Evolutionary conservation across 2,329 filamentous ascomycete genomes (phyloP).

Genomic region (Aspergillus oerlinghausenensis): DNA sequence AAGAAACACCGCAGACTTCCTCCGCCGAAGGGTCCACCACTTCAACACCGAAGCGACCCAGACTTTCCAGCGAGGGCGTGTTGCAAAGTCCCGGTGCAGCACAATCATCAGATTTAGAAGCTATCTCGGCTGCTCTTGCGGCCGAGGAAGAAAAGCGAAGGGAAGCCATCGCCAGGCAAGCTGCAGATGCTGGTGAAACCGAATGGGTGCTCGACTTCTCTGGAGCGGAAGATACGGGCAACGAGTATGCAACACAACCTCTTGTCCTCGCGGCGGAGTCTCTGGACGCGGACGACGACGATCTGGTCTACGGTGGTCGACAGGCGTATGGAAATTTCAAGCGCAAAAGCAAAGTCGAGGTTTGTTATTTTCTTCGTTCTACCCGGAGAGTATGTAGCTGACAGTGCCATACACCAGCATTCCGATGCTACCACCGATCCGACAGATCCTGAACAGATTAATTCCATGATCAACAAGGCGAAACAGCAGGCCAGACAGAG

Average conservation of each 20-base stretch:
- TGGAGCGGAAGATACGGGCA: slow-evolving; percentile 12
- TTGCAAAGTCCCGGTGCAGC: slow-evolving; percentile 17
- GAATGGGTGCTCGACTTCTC: slow-evolving; percentile 41
- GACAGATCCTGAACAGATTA: slow-evolving; percentile 8
- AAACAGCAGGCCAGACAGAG: slow-evolving; percentile 16
- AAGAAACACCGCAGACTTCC: slow-evolving; percentile 38
- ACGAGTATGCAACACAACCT: slow-evolving; percentile 20
- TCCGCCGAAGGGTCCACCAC: slow-evolving; percentile 45
- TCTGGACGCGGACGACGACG: slow-evolving; percentile 29
- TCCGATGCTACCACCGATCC: not conserved
- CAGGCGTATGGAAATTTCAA: slow-evolving; percentile 38
- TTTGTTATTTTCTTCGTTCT: slow-evolving; percentile 13
- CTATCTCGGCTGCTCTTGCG: slow-evolving; percentile 37
- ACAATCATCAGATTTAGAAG: slow-evolving; percentile 33
- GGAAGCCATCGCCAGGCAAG: slow-evolving; percentile 36
- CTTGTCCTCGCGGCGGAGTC: slow-evolving; percentile 30
- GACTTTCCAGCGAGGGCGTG: slow-evolving; percentile 23
- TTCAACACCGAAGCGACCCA: slow-evolving; percentile 34
- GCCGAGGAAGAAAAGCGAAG: slow-evolving; percentile 39
- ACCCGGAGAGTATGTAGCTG: not conserved
- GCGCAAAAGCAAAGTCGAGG: slow-evolving; percentile 26
- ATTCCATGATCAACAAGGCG: slow-evolving; percentile 15
- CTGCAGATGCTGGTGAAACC: slow-evolving; percentile 41
- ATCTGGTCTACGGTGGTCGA: slow-evolving; percentile 27
- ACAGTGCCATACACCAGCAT: slow-evolving; percentile 4